Conservation (phyloP, 2,329 filamentous ascomycete species). For the Botrytis cinerea region DNA sequence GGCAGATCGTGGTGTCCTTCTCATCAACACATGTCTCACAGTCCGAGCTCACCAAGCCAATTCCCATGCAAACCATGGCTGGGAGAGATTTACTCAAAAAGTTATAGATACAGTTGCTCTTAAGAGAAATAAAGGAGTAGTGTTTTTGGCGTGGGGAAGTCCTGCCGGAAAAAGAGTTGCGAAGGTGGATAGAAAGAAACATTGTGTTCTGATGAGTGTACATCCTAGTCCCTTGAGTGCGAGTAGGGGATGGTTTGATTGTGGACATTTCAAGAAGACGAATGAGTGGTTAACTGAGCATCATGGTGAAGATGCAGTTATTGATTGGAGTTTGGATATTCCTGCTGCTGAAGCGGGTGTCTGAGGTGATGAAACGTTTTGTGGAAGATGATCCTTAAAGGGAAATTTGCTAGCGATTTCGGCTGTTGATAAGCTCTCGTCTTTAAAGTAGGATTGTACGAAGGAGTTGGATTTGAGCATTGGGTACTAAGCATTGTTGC, state of each 20-base stretch:
- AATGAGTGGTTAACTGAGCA: slow-evolving; percentile 81
- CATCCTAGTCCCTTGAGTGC: slow-evolving; percentile 96
- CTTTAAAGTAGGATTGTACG: neutral
- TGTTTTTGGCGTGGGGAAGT: slow-evolving; percentile 92
- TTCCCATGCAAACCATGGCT: slow-evolving; percentile 81
- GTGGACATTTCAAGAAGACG: slow-evolving; percentile 76
- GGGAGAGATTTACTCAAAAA: slow-evolving; percentile 90
- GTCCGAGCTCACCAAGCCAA: slow-evolving; percentile 88
- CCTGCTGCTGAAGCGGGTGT: slow-evolving; percentile 11
- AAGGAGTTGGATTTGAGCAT: neutral
- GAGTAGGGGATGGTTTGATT: slow-evolving; percentile 77
- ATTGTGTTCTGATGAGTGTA: slow-evolving; percentile 81
- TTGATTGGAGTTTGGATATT: slow-evolving; percentile 75
- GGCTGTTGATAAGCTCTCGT: neutral
- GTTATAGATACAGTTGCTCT: slow-evolving; percentile 85
- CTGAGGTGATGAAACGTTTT: neutral
- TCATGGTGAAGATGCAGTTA: slow-evolving; percentile 77
- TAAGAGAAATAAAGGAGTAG: slow-evolving; percentile 76
- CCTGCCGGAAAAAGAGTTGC: slow-evolving; percentile 79
- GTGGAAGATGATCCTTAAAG: neutral
- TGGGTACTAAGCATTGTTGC: neutral
- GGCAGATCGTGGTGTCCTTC: slow-evolving; percentile 88
- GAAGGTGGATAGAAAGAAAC: slow-evolving; percentile 70
- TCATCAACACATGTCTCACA: slow-evolving; percentile 94
- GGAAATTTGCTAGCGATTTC: neutral